phyloP scores from a whole-genome alignment of 1,139 yeast genomes.

The Scheffersomyces illinoinensis region DNA sequence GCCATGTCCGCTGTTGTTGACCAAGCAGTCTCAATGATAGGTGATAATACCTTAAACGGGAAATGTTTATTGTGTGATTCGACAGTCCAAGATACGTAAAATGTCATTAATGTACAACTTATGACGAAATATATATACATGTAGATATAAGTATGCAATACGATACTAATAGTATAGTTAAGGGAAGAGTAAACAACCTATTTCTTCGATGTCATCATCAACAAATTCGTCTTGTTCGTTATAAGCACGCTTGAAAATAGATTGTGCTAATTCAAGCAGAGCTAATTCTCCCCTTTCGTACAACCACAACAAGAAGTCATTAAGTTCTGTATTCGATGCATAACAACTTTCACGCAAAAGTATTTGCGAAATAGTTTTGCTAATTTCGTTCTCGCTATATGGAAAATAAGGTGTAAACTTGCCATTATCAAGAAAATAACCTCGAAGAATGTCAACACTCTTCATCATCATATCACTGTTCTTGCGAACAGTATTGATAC shows the following conservation, averaged over 20 bases:
- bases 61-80: slow-evolving; percentile 31
- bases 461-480: not conserved
- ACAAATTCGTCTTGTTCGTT: not conserved
- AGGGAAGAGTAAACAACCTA: not conserved
- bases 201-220: not conserved
- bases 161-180: not conserved
- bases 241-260: not conserved
- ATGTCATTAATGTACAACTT: not conserved
- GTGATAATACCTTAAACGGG: slow-evolving; percentile 39
- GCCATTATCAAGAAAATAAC: slow-evolving; percentile 6
- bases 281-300: slow-evolving; percentile 7
- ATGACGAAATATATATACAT: no score
- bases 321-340: slow-evolving; percentile 10
- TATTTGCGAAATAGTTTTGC: slow-evolving; percentile 3
- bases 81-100: not conserved
- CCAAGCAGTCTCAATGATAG: slow-evolving; percentile 29
- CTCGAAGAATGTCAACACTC: slow-evolving; percentile 2
- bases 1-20: slow-evolving; percentile 26
- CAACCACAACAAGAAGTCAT: slow-evolving; percentile 23
- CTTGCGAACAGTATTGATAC: not conserved
- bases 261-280: slow-evolving; percentile 9
- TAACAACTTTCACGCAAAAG: not conserved
- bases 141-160: not conserved
- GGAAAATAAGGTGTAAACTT: slow-evolving; percentile 2
- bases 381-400: slow-evolving; percentile 3